These are phyloP conservation scores for Nissolia schottii DNA, from an alignment of 306 rosid species.

Conservation along the genomic window DNA sequence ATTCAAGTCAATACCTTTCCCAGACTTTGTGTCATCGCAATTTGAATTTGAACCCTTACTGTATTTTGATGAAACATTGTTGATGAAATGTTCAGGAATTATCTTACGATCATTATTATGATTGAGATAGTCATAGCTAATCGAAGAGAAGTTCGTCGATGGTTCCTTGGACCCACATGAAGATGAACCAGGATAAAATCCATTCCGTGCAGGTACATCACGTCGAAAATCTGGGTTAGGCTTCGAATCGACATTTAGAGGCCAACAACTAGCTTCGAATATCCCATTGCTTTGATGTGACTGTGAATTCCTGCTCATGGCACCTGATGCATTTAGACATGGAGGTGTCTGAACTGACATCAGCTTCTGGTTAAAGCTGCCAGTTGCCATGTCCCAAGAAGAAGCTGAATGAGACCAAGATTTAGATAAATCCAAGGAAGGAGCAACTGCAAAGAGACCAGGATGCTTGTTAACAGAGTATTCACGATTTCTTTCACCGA, in stretches of 20 bases:
- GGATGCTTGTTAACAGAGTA: constrained; percentile 40
- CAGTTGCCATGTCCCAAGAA: constrained; percentile 65
- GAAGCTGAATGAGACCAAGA: constrained; percentile 66
- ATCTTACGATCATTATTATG: constrained; percentile 35
- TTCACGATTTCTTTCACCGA: constrained; percentile 44
- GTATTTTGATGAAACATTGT: constrained; percentile 37
- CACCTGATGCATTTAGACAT: constrained; percentile 38
- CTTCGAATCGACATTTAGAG: constrained; percentile 50
- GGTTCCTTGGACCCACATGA: constrained; percentile 64
- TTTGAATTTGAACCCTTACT: constrained; percentile 49
- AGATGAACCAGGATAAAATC: constrained; percentile 56
- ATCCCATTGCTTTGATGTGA: constrained; percentile 55
- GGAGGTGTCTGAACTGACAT: constrained; percentile 51
- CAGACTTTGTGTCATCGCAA: constrained; percentile 44
- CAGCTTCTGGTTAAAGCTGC: constrained; percentile 59
- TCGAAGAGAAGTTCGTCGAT: constrained; percentile 45
- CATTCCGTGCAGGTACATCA: constrained; percentile 52
- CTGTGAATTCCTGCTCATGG: constrained; percentile 46
- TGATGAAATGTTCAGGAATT: constrained; percentile 37
- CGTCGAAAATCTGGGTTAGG: constrained; percentile 43
- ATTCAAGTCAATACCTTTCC: constrained; percentile 68
- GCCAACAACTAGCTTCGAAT: constrained; percentile 62
- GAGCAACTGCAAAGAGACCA: constrained; percentile 33
- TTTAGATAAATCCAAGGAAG: constrained; percentile 49
- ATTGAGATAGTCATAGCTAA: constrained; percentile 51